Evolutionary conservation across 306 rosid species (phyloP), one percentile per base, ranked within the genome.

Genomic region (Adenanthera pavonina): DNA sequence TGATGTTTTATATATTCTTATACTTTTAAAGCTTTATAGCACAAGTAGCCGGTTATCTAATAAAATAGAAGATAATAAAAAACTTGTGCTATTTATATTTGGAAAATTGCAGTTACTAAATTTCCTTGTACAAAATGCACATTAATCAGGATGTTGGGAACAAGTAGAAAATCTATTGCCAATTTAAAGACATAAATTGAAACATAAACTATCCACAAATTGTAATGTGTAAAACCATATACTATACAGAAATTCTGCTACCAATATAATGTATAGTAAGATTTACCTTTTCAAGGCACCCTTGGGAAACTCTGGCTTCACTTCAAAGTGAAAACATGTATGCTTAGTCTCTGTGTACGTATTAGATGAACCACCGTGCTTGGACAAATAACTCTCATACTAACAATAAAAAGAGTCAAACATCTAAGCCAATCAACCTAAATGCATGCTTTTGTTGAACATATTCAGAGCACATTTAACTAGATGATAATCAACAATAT

Each of bases 371-470:
- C 98, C 98, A 80, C 98, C 98, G 61, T 94, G 98, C 85, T 94
- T 94, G 84, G 97, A 94, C 90, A 94, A 88, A 88, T 91, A 94
- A 86, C 97, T 91, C 86, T 94, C 98, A 83, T 92, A 94, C 98
- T 94, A 91, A 76, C 81, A 80, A 89, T 70, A 41, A 72, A 77
- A 85, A 91, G 64, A 82, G 84, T 85, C 82, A 92, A 84, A 83
- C 49, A 52, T 38, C 74, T 73, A 64, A 72, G 74, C 84, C 84
- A 79, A 85, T 82, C 47, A 43, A 85, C 52, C 16, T 49, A 54
- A 43, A 8, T 47, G 33, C 30, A 17, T 79, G 69, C 19, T 57
- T 62, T 79, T 71, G 15, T 59, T 81, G 75, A 46, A 77, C 65
- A 73, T 71, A 76, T 14, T 8, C 61, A 56, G 68, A 68, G 54